Percentiles rank a stretch among this genome's conserved stretches.
Conservation (phyloP, 129 eudicot genomes). For the Centella asiatica region DNA sequence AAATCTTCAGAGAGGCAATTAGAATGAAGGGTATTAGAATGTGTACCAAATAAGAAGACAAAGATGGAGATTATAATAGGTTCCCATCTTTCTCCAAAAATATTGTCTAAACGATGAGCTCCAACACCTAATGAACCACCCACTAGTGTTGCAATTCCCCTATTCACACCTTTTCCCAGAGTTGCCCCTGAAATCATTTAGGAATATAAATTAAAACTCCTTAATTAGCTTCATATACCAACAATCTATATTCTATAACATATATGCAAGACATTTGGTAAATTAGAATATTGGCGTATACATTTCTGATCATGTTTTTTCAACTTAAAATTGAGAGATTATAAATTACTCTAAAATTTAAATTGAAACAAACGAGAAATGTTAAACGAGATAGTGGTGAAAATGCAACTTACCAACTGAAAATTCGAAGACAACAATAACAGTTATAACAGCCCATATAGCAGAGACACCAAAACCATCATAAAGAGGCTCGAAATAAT, state of each 20-base stretch:
- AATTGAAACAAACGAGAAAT: too few relatives aligned
- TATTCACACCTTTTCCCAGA: slow-evolving; percentile 61
- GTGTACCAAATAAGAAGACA: slow-evolving; percentile 66
- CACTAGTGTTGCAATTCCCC: slow-evolving; percentile 57
- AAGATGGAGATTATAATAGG: slow-evolving; percentile 48
- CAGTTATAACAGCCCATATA: slow-evolving; percentile 85
- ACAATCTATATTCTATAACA: too few relatives aligned
- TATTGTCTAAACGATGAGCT: slow-evolving; percentile 55
- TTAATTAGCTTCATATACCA: too few relatives aligned
- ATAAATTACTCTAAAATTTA: too few relatives aligned
- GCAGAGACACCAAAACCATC: slow-evolving; percentile 57
- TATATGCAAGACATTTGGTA: too few relatives aligned
- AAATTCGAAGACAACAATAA: slow-evolving; percentile 76
- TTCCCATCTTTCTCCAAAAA: slow-evolving; percentile 46
- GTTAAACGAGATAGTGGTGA: too few relatives aligned
- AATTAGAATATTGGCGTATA: too few relatives aligned
- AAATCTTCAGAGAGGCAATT: too few relatives aligned
- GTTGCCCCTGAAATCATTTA: slow-evolving; percentile 55
- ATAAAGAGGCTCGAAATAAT: slow-evolving; percentile 53
- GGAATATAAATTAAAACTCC: not conserved
- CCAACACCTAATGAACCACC: slow-evolving; percentile 60
- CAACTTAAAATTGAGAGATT: too few relatives aligned
- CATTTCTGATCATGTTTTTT: too few relatives aligned
- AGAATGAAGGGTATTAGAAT: too few relatives aligned
- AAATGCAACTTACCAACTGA: slow-evolving; percentile 57